phyloP scores from a whole-genome alignment of 2,329 filamentous ascomycete species.

The Trichoderma breve region DNA sequence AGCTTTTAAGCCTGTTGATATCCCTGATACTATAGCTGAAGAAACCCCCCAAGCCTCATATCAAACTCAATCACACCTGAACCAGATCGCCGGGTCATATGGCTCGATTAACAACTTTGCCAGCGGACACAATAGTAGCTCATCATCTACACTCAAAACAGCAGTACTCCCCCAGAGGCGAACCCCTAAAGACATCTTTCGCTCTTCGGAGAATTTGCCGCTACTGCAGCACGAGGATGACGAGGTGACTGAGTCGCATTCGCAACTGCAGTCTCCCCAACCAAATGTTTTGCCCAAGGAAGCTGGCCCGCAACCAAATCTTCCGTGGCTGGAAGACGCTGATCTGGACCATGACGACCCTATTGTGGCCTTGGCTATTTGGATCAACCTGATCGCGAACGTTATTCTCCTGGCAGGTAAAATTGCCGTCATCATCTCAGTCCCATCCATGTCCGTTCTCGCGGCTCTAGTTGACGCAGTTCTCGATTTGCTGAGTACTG shows the following conservation, averaged over 20 bases:
- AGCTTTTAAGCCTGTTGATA: conserved; percentile 53
- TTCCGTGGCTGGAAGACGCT: conserved; percentile 71
- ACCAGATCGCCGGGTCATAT: conserved; percentile 28
- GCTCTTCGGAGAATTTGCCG: conserved; percentile 66
- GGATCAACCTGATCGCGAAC: conserved; percentile 80
- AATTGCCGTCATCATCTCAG: conserved; percentile 71
- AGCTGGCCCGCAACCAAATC: conserved; percentile 49
- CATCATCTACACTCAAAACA: conserved; percentile 26
- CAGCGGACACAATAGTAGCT: conserved; percentile 31
- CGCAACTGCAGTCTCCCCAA: background rate
- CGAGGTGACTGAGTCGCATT: conserved; percentile 31
- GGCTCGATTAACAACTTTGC: conserved; percentile 29
- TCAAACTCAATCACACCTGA: conserved; percentile 27
- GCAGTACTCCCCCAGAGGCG: conserved; percentile 59
- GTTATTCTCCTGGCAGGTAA: conserved; percentile 72
- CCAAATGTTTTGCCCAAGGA: background rate
- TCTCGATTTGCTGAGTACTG: conserved; percentile 77
- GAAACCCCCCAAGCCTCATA: conserved; percentile 46
- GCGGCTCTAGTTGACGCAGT: conserved; percentile 77
- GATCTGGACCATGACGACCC: conserved; percentile 68
- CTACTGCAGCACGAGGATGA: conserved; percentile 53
- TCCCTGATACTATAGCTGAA: conserved; percentile 75
- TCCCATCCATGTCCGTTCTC: conserved; percentile 77
- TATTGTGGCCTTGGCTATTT: conserved; percentile 84
- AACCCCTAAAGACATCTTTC: conserved; percentile 84